Evolutionary conservation across 371 early-diverging fungal species (phyloP), one percentile per base, ranked within the genome.

Genomic region (Rhizopus microsporus): DNA sequence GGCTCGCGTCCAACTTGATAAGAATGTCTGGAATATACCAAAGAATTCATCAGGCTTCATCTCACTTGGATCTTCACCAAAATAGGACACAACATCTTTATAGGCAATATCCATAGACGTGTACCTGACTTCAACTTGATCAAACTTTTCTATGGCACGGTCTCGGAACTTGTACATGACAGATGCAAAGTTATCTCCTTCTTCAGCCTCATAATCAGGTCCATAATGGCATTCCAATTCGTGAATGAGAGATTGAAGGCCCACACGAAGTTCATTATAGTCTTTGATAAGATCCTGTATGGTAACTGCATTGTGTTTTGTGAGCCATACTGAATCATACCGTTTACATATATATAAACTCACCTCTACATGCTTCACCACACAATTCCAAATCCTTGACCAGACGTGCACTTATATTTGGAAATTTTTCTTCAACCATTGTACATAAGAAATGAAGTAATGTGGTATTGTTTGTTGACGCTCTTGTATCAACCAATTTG

Each of bases 11-110:
- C 90, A 91, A 64, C 88, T 88, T 0, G 88, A 78, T 6, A 81
- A 79, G 49, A 93, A 93, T 5, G 89, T 89, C 65, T 90, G 89
- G 78, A 91, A 93, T 32, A 93, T 83, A 13, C 88, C 86, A 80
- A 93, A 92, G 78, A 92, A 94, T 62, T 93, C 95, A 60, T 96
- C 95, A 0, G 92, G 92, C 47, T 90, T 89, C 75, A 86, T 90
- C 15, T 80, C 71, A 5, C 68, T 69, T 16, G 93, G 78, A 49
- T 95, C 91, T 67, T 96, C 96, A 30, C 95, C 95, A 67, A 83
- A 93, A 50, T 86, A 86, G 5, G 78, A 73, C 17, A 93, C 87
- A 2, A 87, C 80, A 47, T 88, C 85, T 55, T 84, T 80, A 57
- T 89, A 90, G 1, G 83, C 65, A 8, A 81, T 69, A 56, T 90